These are phyloP conservation scores for Yamadazyma atlantica DNA, from an alignment of 1,139 yeast genomes.

Conservation along the genomic window DNA sequence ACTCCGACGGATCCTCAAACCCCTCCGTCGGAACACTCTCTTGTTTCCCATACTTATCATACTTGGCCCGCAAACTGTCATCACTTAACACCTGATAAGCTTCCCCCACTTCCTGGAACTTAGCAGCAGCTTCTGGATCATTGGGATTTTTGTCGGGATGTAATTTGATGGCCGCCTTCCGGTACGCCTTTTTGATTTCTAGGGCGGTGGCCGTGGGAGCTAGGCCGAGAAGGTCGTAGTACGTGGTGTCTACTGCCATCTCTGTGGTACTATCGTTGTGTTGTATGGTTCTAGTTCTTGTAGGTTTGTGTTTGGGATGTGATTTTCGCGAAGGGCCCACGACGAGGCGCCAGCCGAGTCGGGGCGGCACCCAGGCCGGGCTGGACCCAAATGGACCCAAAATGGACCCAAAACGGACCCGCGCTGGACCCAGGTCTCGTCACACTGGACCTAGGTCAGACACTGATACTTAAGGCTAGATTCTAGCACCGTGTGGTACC, in stretches of 20 bases:
- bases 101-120: conserved; percentile 70
- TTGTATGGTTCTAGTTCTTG: too few species aligned
- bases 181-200: conserved; percentile 90
- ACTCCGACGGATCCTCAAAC: conserved; percentile 86
- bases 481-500: too few species aligned
- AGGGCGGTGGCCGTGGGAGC: conserved; percentile 69
- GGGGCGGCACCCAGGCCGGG: too few species aligned
- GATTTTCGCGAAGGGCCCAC: neutral
- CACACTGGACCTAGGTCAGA: too few species aligned
- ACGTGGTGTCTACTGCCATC: conserved; percentile 93
- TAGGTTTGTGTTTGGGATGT: too few species aligned
- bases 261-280: too few species aligned
- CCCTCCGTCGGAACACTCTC: conserved; percentile 80
- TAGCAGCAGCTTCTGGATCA: conserved; percentile 73
- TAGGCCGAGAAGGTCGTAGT: conserved; percentile 78
- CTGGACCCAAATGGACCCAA: too few species aligned
- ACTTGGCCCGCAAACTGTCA: conserved; percentile 62
- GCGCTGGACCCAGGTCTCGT: too few species aligned
- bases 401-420: too few species aligned
- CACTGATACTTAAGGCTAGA: too few species aligned
- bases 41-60: conserved; percentile 81
- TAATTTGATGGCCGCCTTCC: conserved; percentile 81
- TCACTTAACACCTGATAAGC: conserved; percentile 86
- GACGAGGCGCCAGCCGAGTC: too few species aligned
- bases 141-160: conserved; percentile 97